phyloP scores from a whole-genome alignment of 192 early-diverging fungal species.

The Podila clonocystis region DNA sequence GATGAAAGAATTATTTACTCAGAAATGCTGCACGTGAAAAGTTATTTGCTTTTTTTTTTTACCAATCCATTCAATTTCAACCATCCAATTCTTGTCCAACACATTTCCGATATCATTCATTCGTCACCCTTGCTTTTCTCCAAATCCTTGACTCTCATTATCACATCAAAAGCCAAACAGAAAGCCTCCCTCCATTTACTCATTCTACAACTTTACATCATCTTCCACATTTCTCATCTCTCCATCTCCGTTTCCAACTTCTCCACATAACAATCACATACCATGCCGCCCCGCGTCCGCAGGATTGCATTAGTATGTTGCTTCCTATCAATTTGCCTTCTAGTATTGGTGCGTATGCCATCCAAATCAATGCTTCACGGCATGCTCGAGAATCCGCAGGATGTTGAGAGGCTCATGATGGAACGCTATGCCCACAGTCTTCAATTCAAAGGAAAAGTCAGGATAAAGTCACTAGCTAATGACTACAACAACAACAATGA shows the following conservation, averaged over 20 bases:
- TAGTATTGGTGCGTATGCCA: conserved; percentile 36
- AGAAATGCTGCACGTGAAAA: too few species aligned
- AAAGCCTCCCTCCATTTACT: too few species aligned
- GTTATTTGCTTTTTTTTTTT: too few species aligned
- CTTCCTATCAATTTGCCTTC: conserved; percentile 45
- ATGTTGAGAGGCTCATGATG: conserved; percentile 52
- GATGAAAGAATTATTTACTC: too few species aligned
- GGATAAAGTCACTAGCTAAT: conserved; percentile 45
- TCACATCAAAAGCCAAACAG: too few species aligned
- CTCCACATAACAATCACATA: neutral
- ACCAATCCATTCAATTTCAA: too few species aligned
- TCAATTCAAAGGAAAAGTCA: conserved; percentile 50
- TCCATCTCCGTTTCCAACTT: neutral
- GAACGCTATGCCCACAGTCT: conserved; percentile 51
- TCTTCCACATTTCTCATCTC: neutral
- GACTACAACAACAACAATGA: conserved; percentile 24
- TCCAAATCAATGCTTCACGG: conserved; percentile 33
- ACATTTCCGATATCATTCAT: too few species aligned
- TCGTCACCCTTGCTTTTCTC: too few species aligned
- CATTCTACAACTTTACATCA: too few species aligned
- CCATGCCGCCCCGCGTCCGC: conserved; percentile 42
- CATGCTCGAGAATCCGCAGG: conserved; percentile 41
- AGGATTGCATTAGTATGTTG: conserved; percentile 45
- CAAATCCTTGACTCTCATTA: too few species aligned
- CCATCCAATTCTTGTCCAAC: too few species aligned